Evolutionary conservation across 371 early-diverging fungal species (phyloP).

Genomic region (Rhizopus arrhizus): DNA sequence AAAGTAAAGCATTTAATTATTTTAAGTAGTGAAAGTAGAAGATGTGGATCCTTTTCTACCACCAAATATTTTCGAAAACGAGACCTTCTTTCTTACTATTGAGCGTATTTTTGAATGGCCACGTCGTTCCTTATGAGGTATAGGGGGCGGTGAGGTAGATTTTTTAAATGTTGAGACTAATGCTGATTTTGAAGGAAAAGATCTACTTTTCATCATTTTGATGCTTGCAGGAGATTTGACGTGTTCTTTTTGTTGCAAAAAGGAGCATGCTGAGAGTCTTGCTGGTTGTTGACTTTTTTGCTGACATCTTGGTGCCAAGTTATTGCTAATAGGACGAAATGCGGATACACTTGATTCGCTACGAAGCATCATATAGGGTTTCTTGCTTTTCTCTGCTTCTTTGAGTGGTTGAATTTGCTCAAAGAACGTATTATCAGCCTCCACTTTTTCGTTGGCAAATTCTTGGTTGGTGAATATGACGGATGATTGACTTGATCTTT

Average conservation of each 20-base stretch:
- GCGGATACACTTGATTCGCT: slow-evolving; percentile 36
- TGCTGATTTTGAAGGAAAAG: slow-evolving; percentile 36
- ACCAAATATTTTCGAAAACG: slow-evolving; percentile 44
- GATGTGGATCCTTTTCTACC: slow-evolving; percentile 28
- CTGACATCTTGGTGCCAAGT: slow-evolving; percentile 31
- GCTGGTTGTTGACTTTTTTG: neutral
- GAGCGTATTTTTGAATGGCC: slow-evolving; percentile 40
- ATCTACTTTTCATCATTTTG: slow-evolving; percentile 39
- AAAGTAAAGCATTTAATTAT: neutral
- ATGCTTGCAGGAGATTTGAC: neutral
- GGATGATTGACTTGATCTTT: slow-evolving; percentile 4
- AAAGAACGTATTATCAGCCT: slow-evolving; percentile 12
- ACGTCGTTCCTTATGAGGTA: slow-evolving; percentile 21
- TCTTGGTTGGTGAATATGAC: slow-evolving; percentile 1
- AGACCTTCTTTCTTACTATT: slow-evolving; percentile 46
- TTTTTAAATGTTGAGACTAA: slow-evolving; percentile 12
- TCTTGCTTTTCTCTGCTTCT: neutral
- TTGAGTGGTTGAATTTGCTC: neutral
- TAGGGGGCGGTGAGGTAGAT: slow-evolving; percentile 16
- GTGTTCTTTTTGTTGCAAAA: slow-evolving; percentile 4
- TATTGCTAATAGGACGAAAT: slow-evolving; percentile 38
- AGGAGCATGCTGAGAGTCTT: neutral
- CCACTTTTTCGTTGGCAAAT: slow-evolving; percentile 26
- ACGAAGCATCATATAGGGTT: slow-evolving; percentile 19
- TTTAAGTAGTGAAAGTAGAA: slow-evolving; percentile 2